Evolutionary conservation across 2,329 filamentous ascomycete species (phyloP), one percentile per base, ranked within the genome.

Genomic region (Paramyrothecium roridum): DNA sequence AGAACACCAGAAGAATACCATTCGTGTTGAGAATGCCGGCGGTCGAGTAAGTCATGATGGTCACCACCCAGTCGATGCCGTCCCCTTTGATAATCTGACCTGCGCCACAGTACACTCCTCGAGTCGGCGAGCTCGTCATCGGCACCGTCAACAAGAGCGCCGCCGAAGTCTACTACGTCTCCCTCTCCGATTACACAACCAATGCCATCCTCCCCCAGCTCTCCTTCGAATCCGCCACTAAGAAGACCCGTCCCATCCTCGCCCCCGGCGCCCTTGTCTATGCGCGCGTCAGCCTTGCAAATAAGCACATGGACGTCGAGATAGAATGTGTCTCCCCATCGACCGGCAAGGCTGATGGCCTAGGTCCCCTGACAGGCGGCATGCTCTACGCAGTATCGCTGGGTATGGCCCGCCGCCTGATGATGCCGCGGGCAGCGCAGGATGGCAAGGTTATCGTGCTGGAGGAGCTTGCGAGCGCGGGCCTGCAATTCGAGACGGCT

Each of bases 151-250:
- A 90, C 66, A 89, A 88, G 70, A 87, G 86, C 54, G 82, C 86
- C 52, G 79, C 81, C 55, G 95, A 98, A 64, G 82, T 84, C 69
- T 97, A 90, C 80, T 87, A 89, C 72, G 92, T 92, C 70, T 80
- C 82, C 62, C 80, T 98, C 53, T 88, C 90, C 26, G 80, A 85
- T 54, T 82, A 86, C 67, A 82, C 82, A 3, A 67, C 80, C 2
- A 74, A 82, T 56, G 91, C 90, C 1, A 78, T 90, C 19, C 85
- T 98, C 1, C 91, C 90, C 0, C 90, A 96, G 62, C 81, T 98
- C 20, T 85, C 92, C n/a, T 99, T 99, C 70, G 93, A 98, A 73
- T 86, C 87, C 59, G 95, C 92, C 19, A 91, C 89, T 48, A 95
- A 93, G 73, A 98, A 98, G 76, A 96, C 91, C 3, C 83, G 93